These are phyloP conservation scores for Rhynchospora breviuscula DNA, from an alignment of 176 grass and related monocot species.

Conservation along the genomic window DNA sequence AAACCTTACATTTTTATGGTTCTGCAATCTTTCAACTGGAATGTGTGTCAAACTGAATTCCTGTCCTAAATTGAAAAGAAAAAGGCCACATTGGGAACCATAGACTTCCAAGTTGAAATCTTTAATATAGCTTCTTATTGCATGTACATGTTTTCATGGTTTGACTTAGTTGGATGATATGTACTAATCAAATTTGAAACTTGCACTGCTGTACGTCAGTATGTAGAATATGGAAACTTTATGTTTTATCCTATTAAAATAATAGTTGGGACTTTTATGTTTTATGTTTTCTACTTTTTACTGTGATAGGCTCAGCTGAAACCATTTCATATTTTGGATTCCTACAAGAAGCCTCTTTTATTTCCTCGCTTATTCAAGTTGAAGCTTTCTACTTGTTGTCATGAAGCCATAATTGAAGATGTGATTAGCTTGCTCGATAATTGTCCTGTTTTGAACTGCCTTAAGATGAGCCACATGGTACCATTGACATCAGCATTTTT, in stretches of 20 bases:
- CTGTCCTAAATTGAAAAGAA: background rate
- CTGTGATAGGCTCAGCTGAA: background rate
- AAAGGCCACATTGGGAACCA: background rate
- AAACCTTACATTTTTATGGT: background rate
- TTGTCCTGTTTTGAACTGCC: background rate
- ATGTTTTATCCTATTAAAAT: background rate
- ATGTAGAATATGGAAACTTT: background rate
- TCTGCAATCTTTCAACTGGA: background rate
- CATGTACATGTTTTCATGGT: background rate
- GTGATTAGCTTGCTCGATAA: slow-evolving; percentile 13
- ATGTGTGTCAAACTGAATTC: background rate
- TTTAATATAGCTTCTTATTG: background rate
- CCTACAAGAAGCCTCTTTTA: background rate
- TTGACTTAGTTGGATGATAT: too few relatives aligned
- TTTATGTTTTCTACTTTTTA: too few relatives aligned
- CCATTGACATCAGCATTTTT: background rate
- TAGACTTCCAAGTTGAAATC: background rate
- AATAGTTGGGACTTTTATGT: too few relatives aligned
- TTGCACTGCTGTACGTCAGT: background rate
- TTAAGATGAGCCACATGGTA: background rate
- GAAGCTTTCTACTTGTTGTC: background rate
- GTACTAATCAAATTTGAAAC: background rate
- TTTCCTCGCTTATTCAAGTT: background rate
- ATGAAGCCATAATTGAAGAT: slow-evolving; percentile 1
- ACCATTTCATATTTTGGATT: background rate